Base-by-base conservation (phyloP, 306 rosid species). In the Casuarina glauca region DNA sequence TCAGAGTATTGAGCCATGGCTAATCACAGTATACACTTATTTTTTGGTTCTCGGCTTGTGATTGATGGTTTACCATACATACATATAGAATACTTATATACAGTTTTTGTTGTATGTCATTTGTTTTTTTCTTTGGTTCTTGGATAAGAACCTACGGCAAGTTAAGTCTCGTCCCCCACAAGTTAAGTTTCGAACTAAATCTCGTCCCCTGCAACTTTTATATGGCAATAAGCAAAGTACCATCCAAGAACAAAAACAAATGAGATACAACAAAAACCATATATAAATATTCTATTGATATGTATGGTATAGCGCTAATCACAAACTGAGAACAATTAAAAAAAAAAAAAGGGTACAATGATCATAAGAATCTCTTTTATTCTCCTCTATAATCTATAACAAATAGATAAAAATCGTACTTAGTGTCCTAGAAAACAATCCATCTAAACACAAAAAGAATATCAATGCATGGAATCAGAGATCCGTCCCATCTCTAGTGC, bases 311-410 rank as follows among this genome's bases (percentile, higher is more conserved):
- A 55, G n/a, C 36, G 19, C 19, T 2, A 55, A 55, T 19, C 36
- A 55, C 1, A 57, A 57, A 26, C 32, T 26, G 32, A 26, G 32
- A 26, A 26, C 32, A 26, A 26, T 26, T 26, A 0, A 26, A 3
- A 48, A 9, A 39, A 5, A 3, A 7, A 19, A 7, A 19, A 20
- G 50, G 57, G 13, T 16, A 44, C 45, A 60, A 51, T 78, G 61
- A 36, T 43, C 58, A 76, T 39, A 70, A 17, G 38, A 42, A 32
- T 49, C 50, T 57, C 11, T 36, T 39, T 79, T 79, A 83, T 83
- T 82, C 35, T 17, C 7, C 72, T 26, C 81, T 64, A 53, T 17
- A 19, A 51, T 15, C 79, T 74, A 74, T 43, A 69, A 82, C 76
- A 83, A 79, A 82, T 74, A 82, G 57, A 73, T 45, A 32, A 35